Evolutionary conservation across 176 grass and related monocot species (phyloP), one percentile per base, ranked within the genome.

Genomic region (Avena insularis): DNA sequence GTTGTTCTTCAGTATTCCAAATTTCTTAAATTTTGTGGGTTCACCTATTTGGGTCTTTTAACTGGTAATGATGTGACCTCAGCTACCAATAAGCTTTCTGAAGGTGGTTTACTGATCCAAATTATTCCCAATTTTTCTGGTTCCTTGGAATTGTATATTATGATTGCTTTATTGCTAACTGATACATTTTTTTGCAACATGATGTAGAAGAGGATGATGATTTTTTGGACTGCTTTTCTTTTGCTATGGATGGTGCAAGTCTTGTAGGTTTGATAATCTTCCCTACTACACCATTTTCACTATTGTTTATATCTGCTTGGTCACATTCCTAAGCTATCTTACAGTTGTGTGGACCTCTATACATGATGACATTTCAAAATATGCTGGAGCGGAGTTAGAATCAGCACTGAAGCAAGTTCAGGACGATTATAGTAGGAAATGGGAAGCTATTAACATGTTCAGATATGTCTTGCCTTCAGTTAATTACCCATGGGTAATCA

Each of bases 401-500:
- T 79, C 83, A 82, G 84, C 90, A 46, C 68, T 95, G 38, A 91
- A 87, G 33, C 74, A 87, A 84, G 88, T 93, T 60, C 86, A 87
- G 43, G 90, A 80, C 58, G 88, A 84, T 81, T 47, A 71, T 69
- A 83, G 48, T 83, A 79, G 40, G 69, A 94, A 87, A 49, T 97
- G 92, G 95, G 79, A 90, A 90, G 87, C 92, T 84, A 86, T 97
- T 82, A 88, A 82, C 67, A 90, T 93, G 88, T 68, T 93, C 85
- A 92, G 91, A 68, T 86, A 71, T 79, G 84, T 90, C 61, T 78
- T 98, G 59, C 86, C 89, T 25, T 93, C 91, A 63, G 58, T 90
- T 89, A 49, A 86, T 82, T 98, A 93, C 72, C 77, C 90, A 82
- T 98, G 90, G 91, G 87, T 87, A 90, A 84, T 97, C 87, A 95